These are phyloP conservation scores for Oldenlandia corymbosa DNA, from an alignment of 257 asterid species.

Conservation along the genomic window DNA sequence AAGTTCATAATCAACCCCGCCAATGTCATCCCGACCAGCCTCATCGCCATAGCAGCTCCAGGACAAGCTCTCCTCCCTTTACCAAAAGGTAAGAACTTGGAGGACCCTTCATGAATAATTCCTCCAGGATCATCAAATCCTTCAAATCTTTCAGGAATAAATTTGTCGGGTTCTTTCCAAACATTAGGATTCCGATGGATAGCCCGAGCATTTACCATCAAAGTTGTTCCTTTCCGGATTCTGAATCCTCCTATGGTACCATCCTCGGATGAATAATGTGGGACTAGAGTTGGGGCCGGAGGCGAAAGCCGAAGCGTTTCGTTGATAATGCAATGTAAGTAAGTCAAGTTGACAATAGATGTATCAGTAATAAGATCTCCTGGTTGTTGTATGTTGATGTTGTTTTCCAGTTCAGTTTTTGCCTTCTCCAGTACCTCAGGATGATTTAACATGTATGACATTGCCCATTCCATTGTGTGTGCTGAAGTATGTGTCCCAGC, in stretches of 20 bases:
- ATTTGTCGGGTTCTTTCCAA: slow-evolving; percentile 22
- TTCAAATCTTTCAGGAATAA: slow-evolving; percentile 29
- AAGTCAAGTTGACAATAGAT: slow-evolving; percentile 24
- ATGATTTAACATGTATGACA: background rate
- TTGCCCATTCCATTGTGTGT: background rate
- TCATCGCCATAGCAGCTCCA: background rate
- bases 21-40: slow-evolving; percentile 3
- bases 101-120: background rate
- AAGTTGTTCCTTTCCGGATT: slow-evolving; percentile 19
- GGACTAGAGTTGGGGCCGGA: slow-evolving; percentile 27
- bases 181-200: slow-evolving; percentile 20
- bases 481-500: background rate
- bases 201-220: slow-evolving; percentile 31
- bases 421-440: background rate
- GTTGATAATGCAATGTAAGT: slow-evolving; percentile 27
- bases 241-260: slow-evolving; percentile 19
- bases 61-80: slow-evolving; percentile 13
- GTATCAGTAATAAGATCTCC: slow-evolving; percentile 16
- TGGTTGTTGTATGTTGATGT: background rate
- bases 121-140: background rate
- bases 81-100: slow-evolving; percentile 5
- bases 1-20: slow-evolving; percentile 2
- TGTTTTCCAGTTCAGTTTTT: background rate
- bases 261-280: slow-evolving; percentile 23
- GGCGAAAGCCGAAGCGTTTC: slow-evolving; percentile 32